Base-by-base conservation (phyloP, 139 green algal species). In the Nannochloris sp. region DNA sequence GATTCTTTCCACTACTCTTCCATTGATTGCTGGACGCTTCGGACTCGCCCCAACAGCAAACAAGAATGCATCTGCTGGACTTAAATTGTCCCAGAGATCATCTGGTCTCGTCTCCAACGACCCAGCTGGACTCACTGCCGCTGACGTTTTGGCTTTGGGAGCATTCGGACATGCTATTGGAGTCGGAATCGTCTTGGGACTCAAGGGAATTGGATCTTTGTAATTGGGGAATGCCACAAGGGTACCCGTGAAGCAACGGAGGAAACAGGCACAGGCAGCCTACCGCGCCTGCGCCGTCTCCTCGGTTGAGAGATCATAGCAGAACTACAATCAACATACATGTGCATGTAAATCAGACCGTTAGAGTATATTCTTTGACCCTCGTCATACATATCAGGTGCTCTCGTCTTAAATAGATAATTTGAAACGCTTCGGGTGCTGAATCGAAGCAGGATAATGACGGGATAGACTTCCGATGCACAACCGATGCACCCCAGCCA, bases 41-140 rank as follows among this genome's bases (percentile, higher is more conserved):
- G 91, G 91, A 62, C 75, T 97, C 26, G 91, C 91, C 20, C 91
- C 91, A 30, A 87, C 86, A 25, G 79, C 84, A 16, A 96, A 86
- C 74, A 82, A 79, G 61, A 62, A 71, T 58, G 77, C 89, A 23
- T 84, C 69, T 58, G 74, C 86, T 55, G 82, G 79, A 50, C 76
- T 97, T 13, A 94, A 94, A 74, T 75, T 97, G 65, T 61, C 59
- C 20, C 62, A 76, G 29, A 71, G 74, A 37, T 56, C 67, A 10
- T 73, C 76, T 20, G 85, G 84, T 58, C 70, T 95, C 1, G 67
- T 70, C 26, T 82, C 72, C 55, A 80, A 74, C 66, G 89, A 95
- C 76, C 87, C 88, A 53, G 60, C 79, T 49, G 85, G 90, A 59
- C 96, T 96, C 85, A 97, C 91, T 31, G 75, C 75, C 23, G 81